A percentile compares a stretch with the other conserved stretches of the same genome.
These are phyloP conservation scores for Talaromyces sp. DNA, from an alignment of 2,329 filamentous ascomycete species.

Conservation along the genomic window DNA sequence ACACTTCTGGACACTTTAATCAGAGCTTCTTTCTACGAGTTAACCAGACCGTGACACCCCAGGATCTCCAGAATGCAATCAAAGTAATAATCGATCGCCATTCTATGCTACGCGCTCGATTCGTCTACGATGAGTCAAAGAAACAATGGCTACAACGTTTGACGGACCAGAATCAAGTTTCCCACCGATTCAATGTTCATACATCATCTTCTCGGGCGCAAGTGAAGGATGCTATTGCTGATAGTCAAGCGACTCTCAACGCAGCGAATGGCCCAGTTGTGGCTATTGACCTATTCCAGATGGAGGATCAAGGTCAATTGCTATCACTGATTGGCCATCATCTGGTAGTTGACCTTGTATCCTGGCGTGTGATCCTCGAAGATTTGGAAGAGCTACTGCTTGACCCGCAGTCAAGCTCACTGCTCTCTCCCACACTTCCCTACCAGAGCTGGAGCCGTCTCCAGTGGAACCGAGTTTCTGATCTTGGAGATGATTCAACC, in stretches of 20 bases:
- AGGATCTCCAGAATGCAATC: conserved; percentile 30
- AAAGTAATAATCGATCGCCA: conserved; percentile 35
- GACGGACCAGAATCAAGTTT: conserved; percentile 30
- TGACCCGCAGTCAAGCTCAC: conserved; percentile 27
- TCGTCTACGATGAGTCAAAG: conserved; percentile 25
- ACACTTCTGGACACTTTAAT: conserved; percentile 40
- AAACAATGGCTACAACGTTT: conserved; percentile 31
- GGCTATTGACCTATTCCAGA: conserved; percentile 43
- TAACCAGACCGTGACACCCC: conserved; percentile 28
- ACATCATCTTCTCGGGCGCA: conserved; percentile 23
- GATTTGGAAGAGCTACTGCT: conserved; percentile 40
- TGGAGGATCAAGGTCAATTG: conserved; percentile 31
- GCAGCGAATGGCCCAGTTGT: conserved; percentile 41
- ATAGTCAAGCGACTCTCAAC: conserved; percentile 37
- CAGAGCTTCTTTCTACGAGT: conserved; percentile 39
- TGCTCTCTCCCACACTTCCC: conserved; percentile 31
- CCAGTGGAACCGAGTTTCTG: conserved; percentile 29
- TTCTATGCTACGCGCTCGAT: conserved; percentile 41
- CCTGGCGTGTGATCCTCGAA: conserved; percentile 42
- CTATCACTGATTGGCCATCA: conserved; percentile 41
- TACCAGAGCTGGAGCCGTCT: conserved; percentile 40
- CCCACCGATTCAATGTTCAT: conserved; percentile 31
- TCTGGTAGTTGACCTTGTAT: conserved; percentile 42
- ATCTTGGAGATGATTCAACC: conserved; percentile 14
- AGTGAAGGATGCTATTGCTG: conserved; percentile 28